Evolutionary conservation across 139 green algal species (phyloP).

Genomic region (Chlorella sp.): DNA sequence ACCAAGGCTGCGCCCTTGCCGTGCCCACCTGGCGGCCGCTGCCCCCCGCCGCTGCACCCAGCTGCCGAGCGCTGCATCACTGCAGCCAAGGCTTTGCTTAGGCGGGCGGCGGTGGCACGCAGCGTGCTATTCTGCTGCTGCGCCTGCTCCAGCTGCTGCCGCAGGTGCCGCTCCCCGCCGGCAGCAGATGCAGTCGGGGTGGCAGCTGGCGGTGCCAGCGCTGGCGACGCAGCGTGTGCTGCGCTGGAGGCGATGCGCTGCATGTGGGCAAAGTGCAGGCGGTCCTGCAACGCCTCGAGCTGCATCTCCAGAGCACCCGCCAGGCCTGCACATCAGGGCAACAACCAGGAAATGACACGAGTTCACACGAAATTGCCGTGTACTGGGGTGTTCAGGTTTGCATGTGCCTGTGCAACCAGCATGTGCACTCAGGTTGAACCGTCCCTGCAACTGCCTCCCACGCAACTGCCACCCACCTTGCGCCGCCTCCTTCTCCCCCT

Average conservation of each 20-base stretch:
- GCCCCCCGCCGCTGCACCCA: background rate
- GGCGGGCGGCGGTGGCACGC: slow-evolving; percentile 11
- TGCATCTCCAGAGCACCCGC: slow-evolving; percentile 28
- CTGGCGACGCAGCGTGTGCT: background rate
- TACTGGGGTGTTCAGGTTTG: background rate
- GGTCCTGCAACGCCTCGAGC: slow-evolving; percentile 12
- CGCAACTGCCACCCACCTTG: background rate
- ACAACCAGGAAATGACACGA: background rate
- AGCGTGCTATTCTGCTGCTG: slow-evolving; percentile 30
- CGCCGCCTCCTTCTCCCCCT: slow-evolving; percentile 26
- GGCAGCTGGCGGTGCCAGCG: background rate
- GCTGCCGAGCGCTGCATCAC: slow-evolving; percentile 15
- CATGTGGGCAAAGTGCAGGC: slow-evolving; percentile 12
- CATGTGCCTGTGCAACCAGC: background rate
- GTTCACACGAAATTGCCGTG: too few relatives aligned
- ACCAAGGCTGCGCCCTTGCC: background rate
- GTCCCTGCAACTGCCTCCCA: background rate
- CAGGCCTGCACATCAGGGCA: background rate
- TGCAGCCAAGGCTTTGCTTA: slow-evolving; percentile 33
- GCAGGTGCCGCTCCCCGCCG: background rate
- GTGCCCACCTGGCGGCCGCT: background rate
- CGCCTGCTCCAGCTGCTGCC: background rate
- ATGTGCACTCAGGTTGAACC: background rate
- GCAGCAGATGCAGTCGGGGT: background rate
- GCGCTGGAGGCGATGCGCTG: background rate